phyloP scores from a whole-genome alignment of 2,329 filamentous ascomycete genomes.

The Colletotrichum sansevieriae region DNA sequence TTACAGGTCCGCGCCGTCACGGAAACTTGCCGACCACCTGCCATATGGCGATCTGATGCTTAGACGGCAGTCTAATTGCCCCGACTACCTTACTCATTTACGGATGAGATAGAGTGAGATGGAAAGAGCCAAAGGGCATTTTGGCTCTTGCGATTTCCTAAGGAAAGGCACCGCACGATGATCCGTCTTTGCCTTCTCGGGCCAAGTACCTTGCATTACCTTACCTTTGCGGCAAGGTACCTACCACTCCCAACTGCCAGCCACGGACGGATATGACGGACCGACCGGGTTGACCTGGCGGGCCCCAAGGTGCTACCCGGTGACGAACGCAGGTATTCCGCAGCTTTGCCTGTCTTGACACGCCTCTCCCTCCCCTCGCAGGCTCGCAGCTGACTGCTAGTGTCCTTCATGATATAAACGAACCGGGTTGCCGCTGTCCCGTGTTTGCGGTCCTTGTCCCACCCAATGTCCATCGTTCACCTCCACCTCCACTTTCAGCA shows the following conservation, averaged over 20 bases:
- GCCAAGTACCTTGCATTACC: neutral
- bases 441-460: conserved; percentile 1
- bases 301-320: conserved; percentile 13
- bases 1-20: conserved; percentile 3
- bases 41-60: conserved; percentile 28
- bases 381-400: neutral
- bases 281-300: conserved; percentile 32
- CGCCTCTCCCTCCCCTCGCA: neutral
- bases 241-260: conserved; percentile 5
- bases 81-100: neutral
- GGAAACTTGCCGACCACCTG: conserved; percentile 26
- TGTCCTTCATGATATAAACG: conserved; percentile 37
- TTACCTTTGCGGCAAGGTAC: neutral
- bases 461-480: conserved; percentile 24
- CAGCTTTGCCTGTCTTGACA: neutral
- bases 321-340: conserved; percentile 26
- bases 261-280: conserved; percentile 32
- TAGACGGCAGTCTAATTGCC: conserved; percentile 1
- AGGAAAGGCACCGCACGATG: conserved; percentile 7
- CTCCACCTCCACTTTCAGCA: conserved; percentile 29
- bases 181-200: conserved; percentile 4
- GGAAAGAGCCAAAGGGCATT: too few species aligned
- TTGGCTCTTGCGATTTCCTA: neutral
- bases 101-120: neutral
- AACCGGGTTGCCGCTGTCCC: conserved; percentile 21